Evolutionary conservation across 2,329 filamentous ascomycete genomes (phyloP), one percentile per base, ranked within the genome.

Genomic region (Aspergillus spinulosporus): DNA sequence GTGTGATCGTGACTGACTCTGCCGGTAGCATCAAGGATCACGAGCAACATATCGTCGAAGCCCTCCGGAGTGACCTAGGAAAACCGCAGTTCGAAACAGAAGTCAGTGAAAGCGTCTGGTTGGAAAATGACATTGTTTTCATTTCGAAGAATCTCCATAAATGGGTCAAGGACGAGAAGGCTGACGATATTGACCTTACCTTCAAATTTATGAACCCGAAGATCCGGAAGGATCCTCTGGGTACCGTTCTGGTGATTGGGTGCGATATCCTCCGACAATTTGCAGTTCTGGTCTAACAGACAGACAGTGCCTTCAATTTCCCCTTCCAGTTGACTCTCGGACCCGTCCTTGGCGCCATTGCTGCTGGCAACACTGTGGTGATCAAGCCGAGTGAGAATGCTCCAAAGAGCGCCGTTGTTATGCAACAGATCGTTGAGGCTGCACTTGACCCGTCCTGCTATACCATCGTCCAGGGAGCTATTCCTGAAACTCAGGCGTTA

Each of bases 341-440:
- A 1, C 92, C 93, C 1, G 74, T 96, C 59, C 84, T 96, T 60
- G 94, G 93, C 56, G 94, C 93, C 67, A 96, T 99, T 66, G 86
- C 90, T 43, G 93, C 91, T 6, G 94, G 94, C 51, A 97, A 94
- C 74, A 93, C 92, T 4, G 90, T 88, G 46, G 79, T 97, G 15
- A 72, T 97, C 66, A 99, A 99, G 82, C 93, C 94, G 3, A 94
- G 90, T 15, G 94, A 99, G 77, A 84, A 84, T 54, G 82, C 92
- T 0, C 86, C 92, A 21, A 80, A 86, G 59, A 86, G 87, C 11
- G 91, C 92, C 51, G 88, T 88, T 73, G 84, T 93, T 29, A 76
- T 96, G 68, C 86, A 90, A 77, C 88, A 89, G 75, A 84, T 97
- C 63, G 74, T 97, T 48, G 84, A 88, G 68, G 81, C 84, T 40